A percentile compares a stretch with the other conserved stretches of the same genome.
Evolutionary conservation across 2,329 filamentous ascomycete genomes (phyloP).

Genomic region (Colletotrichum australisinense): DNA sequence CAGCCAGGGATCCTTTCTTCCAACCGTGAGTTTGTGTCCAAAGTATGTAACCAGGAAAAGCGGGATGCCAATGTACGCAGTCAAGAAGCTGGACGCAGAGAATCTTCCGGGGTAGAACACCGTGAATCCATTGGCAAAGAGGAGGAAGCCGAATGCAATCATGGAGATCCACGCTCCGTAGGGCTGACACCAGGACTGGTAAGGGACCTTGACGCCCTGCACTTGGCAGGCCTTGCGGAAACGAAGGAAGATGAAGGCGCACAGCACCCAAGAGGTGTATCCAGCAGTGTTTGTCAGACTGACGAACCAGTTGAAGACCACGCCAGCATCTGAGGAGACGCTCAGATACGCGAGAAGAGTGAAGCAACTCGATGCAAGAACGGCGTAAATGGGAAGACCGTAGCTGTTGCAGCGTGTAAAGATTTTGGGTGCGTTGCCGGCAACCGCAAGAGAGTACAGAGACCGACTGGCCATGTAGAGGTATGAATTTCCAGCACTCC

Average conservation of each 20-base stretch:
- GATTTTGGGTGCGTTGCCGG: constrained; percentile 62
- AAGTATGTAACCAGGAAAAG: background rate
- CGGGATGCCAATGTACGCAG: background rate
- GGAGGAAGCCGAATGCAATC: constrained; percentile 6
- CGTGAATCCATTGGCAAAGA: constrained; percentile 67
- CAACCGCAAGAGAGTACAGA: constrained; percentile 64
- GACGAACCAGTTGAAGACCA: constrained; percentile 72
- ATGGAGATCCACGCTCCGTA: constrained; percentile 12
- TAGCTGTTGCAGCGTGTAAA: constrained; percentile 41
- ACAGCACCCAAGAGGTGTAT: constrained; percentile 65
- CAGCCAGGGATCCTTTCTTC: background rate
- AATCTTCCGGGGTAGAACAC: constrained; percentile 71
- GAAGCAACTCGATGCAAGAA: constrained; percentile 65
- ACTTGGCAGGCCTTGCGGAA: constrained; percentile 62
- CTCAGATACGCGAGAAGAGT: constrained; percentile 71
- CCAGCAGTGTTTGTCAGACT: constrained; percentile 64
- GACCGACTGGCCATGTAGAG: constrained; percentile 67
- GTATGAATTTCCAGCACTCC: constrained; percentile 61
- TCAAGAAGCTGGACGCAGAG: constrained; percentile 47
- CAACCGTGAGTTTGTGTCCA: constrained; percentile 43
- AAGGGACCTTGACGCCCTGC: constrained; percentile 50
- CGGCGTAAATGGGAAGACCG: constrained; percentile 14
- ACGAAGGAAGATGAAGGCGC: constrained; percentile 66
- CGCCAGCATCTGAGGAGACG: constrained; percentile 66
- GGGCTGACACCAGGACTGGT: constrained; percentile 16